Percentiles rank a stretch among this genome's conserved stretches.
Evolutionary conservation across 2,329 filamentous ascomycete species (phyloP).

Genomic region (Hypoxylon sp.): DNA sequence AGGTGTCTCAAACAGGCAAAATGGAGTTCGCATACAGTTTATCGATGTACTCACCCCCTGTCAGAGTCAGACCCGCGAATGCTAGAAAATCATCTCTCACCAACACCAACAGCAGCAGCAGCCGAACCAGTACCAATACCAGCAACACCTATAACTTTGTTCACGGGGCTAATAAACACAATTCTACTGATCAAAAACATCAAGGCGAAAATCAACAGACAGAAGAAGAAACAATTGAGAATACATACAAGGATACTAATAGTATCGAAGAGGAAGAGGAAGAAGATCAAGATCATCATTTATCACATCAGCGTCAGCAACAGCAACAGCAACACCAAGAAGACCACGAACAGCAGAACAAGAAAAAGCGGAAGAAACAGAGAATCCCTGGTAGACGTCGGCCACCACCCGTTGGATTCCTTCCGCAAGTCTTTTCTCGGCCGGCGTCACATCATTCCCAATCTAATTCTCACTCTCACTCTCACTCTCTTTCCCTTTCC

Average conservation of each 20-base stretch:
- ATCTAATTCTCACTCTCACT: constrained; percentile 6
- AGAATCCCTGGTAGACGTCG: constrained; percentile 39
- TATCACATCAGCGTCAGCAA: constrained; percentile 4
- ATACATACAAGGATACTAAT: constrained; percentile 7
- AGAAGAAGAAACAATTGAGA: constrained; percentile 10
- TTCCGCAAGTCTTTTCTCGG: constrained; percentile 27
- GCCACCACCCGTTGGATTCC: constrained; percentile 34
- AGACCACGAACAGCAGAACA: constrained; percentile 19
- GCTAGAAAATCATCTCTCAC: constrained; percentile 30
- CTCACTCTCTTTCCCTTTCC: background rate
- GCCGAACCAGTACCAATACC: constrained; percentile 1
- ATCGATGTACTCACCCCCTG: constrained; percentile 38
- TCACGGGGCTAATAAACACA: constrained; percentile 27
- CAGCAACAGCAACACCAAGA: background rate
- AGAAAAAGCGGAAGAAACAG: constrained; percentile 25
- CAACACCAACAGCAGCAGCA: constrained; percentile 17
- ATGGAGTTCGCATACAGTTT: constrained; percentile 41
- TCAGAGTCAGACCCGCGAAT: constrained; percentile 33
- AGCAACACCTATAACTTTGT: constrained; percentile 23
- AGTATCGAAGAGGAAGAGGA: constrained; percentile 18
- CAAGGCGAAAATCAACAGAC: constrained; percentile 2
- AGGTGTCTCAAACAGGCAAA: constrained; percentile 17
- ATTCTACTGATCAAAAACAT: constrained; percentile 11
- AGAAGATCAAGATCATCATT: constrained; percentile 15
- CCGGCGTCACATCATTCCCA: constrained; percentile 35